Evolutionary conservation across 495 filamentous ascomycete species (phyloP), one percentile per base, ranked within the genome.

Genomic region (Podospora appendiculata): DNA sequence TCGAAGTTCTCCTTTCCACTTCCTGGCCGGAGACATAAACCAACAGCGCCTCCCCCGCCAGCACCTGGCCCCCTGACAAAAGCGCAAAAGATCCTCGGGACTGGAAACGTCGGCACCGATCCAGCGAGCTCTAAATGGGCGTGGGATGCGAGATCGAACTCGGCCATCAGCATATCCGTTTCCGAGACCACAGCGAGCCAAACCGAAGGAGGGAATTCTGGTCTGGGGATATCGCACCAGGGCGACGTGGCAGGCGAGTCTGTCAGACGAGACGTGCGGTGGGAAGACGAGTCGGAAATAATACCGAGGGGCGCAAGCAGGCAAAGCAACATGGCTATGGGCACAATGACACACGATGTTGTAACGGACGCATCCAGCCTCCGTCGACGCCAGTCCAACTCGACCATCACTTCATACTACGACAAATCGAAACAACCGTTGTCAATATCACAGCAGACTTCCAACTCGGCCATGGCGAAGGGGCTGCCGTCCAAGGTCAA

Each of bases 1-100:
- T 76, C 77, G 14, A 79, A 74, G 48, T 80, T 80, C 54, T 69
- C 63, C 25, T 80, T 80, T 47, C 73, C 77, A 34, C 60, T 79
- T 10, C 75, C 76, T 47, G 74, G 76, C 34, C 73, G 77, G 47
- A 72, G 64, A 45, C 57, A 67, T 32, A 73, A 70, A 53, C 49
- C 52, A 25, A 33, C 62, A 19, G 32, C 50, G 32, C 25, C 42
- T 19, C 14, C 18, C 14, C 42, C 17, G 32, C 50, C 67, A 40
- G 16, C 52, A 51, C 49, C 59, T 41, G 60, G 43, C 13, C 61
- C 70, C 8, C 47, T 69, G 32, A 67, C 70, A 17, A 78, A 78
- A 59, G 73, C 68, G 13, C 67, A 75, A 54, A 73, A 67, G 54
- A 64, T 75, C 32, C 58, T 76, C 33, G 72, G 75, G 45, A 65